Conservation (phyloP, 2,329 filamentous ascomycete species). For the Xylogone sp. region DNA sequence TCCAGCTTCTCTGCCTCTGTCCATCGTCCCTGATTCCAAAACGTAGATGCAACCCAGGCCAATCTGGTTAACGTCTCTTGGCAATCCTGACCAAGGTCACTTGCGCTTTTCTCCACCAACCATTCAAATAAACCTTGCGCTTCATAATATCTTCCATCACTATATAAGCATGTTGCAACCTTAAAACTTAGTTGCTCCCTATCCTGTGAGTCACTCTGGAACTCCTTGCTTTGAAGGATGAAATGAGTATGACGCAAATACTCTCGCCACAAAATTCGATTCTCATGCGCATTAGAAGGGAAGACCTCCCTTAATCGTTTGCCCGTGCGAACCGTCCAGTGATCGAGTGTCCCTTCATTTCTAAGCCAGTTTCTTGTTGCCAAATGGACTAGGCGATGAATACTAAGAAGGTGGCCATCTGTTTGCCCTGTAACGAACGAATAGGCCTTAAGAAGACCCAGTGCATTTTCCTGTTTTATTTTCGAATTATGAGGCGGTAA, state of each 20-base stretch:
- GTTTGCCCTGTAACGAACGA: conserved; percentile 14
- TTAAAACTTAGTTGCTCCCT: not conserved
- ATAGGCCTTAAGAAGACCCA: conserved; percentile 14
- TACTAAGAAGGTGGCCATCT: conserved; percentile 7
- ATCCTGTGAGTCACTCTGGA: conserved; percentile 3
- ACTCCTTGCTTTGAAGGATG: conserved; percentile 2
- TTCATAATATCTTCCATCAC: too few relatives aligned
- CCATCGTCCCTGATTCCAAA: conserved; percentile 7
- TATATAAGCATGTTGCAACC: too few relatives aligned
- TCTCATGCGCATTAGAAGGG: conserved; percentile 8
- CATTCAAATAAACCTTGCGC: conserved; percentile 4
- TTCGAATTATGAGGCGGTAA: conserved; percentile 19
- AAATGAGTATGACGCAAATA: conserved; percentile 12
- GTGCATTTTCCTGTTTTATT: conserved; percentile 9
- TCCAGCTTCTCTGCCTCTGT: conserved; percentile 9
- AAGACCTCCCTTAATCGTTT: conserved; percentile 11
- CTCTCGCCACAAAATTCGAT: conserved; percentile 12
- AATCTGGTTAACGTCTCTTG: conserved; percentile 5
- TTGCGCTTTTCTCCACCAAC: conserved; percentile 10
- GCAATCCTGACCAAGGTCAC: conserved; percentile 1
- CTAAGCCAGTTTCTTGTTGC: conserved; percentile 15
- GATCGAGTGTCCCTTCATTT: conserved; percentile 3
- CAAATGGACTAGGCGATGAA: conserved; percentile 16
- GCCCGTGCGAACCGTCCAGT: conserved; percentile 9
- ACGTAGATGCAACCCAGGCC: conserved; percentile 11